Conservation (phyloP, 2,329 filamentous ascomycete species). For the Penicillium brevicompactum region DNA sequence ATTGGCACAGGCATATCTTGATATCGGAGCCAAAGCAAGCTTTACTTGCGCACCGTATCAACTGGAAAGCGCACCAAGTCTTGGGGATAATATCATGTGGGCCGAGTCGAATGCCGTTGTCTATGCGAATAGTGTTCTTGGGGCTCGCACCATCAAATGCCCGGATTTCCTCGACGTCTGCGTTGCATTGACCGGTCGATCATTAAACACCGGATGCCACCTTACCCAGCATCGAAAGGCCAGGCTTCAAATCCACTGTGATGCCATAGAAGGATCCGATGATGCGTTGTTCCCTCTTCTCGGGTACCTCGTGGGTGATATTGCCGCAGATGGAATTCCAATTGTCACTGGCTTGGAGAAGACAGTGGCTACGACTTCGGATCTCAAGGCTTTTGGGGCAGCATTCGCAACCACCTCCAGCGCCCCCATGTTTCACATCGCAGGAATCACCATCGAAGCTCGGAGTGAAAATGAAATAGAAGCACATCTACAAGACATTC, state of each 20-base stretch:
- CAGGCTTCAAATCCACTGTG: slow-evolving; percentile 28
- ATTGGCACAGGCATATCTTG: slow-evolving; percentile 41
- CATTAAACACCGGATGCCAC: slow-evolving; percentile 12
- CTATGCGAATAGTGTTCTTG: slow-evolving; percentile 50
- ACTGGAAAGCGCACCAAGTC: slow-evolving; percentile 36
- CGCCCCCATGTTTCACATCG: not conserved
- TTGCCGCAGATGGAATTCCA: slow-evolving; percentile 37
- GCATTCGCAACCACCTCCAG: not conserved
- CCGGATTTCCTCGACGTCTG: slow-evolving; percentile 50
- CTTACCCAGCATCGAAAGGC: slow-evolving; percentile 17
- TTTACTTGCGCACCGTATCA: slow-evolving; percentile 52
- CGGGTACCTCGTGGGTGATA: slow-evolving; percentile 40
- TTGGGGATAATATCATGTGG: slow-evolving; percentile 48
- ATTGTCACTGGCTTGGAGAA: slow-evolving; percentile 39
- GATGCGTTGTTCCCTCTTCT: slow-evolving; percentile 44
- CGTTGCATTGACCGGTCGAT: slow-evolving; percentile 46
- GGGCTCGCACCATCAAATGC: slow-evolving; percentile 49
- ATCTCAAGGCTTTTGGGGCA: not conserved
- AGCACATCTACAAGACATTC: slow-evolving; percentile 2
- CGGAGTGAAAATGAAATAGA: slow-evolving; percentile 9
- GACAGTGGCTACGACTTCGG: slow-evolving; percentile 8
- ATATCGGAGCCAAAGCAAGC: slow-evolving; percentile 45
- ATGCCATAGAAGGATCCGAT: slow-evolving; percentile 19
- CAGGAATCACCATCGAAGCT: slow-evolving; percentile 20
- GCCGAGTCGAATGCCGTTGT: slow-evolving; percentile 52